phyloP scores from a whole-genome alignment of 345 rosid species.

The Punica granatum region DNA sequence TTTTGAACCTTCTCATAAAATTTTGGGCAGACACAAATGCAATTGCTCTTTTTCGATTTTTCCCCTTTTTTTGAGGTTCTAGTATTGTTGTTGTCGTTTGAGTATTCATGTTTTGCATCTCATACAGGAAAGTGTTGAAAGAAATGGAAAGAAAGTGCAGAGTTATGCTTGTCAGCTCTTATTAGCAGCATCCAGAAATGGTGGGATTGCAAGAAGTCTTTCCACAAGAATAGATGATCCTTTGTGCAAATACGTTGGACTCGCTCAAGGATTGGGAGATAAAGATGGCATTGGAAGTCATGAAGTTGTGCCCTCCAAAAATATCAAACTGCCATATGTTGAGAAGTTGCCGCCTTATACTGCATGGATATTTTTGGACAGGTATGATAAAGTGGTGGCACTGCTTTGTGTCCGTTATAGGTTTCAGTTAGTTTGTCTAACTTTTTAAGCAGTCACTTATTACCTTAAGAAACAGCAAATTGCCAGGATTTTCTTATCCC shows the following conservation, averaged over 20 bases:
- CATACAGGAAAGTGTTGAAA: slow-evolving; percentile 62
- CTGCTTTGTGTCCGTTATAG: neutral
- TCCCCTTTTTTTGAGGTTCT: neutral
- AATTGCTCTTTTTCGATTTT: neutral
- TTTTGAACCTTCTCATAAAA: no score
- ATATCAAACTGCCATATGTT: slow-evolving; percentile 42
- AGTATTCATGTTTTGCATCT: neutral
- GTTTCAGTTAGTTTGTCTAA: neutral
- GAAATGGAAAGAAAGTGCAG: slow-evolving; percentile 52
- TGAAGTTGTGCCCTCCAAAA: slow-evolving; percentile 41
- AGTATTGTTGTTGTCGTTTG: neutral
- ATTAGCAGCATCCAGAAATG: slow-evolving; percentile 37
- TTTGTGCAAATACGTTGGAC: slow-evolving; percentile 46
- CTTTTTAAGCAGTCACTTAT: slow-evolving; percentile 73
- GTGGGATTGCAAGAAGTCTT: slow-evolving; percentile 26
- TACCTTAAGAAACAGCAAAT: neutral
- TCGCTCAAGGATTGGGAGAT: slow-evolving; percentile 51
- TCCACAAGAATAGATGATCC: slow-evolving; percentile 46
- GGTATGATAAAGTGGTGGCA: slow-evolving; percentile 28
- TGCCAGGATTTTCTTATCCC: neutral
- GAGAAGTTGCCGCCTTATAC: slow-evolving; percentile 92
- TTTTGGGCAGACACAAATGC: neutral
- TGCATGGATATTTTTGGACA: slow-evolving; percentile 94
- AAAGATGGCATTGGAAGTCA: slow-evolving; percentile 55
- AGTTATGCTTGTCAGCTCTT: slow-evolving; percentile 31